These are phyloP conservation scores for Moniliella sp. DNA, from an alignment of 1,284 basidiomycete genomes.

Conservation along the genomic window DNA sequence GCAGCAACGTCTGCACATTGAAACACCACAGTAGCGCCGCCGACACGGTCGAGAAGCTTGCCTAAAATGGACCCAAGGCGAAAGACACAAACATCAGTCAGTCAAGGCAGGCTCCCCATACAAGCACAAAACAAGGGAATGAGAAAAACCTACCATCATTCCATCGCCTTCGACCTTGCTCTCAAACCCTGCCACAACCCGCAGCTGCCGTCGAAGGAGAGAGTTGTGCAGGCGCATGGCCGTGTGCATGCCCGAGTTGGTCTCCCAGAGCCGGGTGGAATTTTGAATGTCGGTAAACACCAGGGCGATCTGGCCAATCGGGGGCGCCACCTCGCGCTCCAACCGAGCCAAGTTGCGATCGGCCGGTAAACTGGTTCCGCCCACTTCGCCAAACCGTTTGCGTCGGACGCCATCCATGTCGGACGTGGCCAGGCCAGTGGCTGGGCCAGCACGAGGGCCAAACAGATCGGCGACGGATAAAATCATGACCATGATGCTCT, in stretches of 20 bases:
- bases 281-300: slow-evolving; percentile 97
- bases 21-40: slow-evolving; percentile 79
- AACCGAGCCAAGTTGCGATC: slow-evolving; percentile 41
- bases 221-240: slow-evolving; percentile 81
- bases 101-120: too few species aligned
- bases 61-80: too few species aligned
- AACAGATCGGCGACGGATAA: slow-evolving; percentile 59
- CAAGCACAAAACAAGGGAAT: too few species aligned
- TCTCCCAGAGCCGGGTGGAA: slow-evolving; percentile 90
- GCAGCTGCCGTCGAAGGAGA: slow-evolving; percentile 62
- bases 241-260: slow-evolving; percentile 80
- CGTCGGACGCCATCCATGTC: slow-evolving; percentile 40
- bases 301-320: slow-evolving; percentile 67
- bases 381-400: too few species aligned
- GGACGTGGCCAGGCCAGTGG: too few species aligned
- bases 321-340: slow-evolving; percentile 62
- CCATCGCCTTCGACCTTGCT: slow-evolving; percentile 98
- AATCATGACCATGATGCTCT: slow-evolving; percentile 94
- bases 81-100: too few species aligned
- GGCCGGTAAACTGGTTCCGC: slow-evolving; percentile 18
- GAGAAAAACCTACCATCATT: slow-evolving; percentile 98
- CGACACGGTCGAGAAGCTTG: slow-evolving; percentile 67
- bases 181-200: slow-evolving; percentile 86
- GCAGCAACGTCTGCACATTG: slow-evolving; percentile 62
- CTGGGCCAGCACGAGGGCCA: slow-evolving; percentile 41